Conservation (phyloP, 2,329 filamentous ascomycete genomes). For the Aschersonia sp. region DNA sequence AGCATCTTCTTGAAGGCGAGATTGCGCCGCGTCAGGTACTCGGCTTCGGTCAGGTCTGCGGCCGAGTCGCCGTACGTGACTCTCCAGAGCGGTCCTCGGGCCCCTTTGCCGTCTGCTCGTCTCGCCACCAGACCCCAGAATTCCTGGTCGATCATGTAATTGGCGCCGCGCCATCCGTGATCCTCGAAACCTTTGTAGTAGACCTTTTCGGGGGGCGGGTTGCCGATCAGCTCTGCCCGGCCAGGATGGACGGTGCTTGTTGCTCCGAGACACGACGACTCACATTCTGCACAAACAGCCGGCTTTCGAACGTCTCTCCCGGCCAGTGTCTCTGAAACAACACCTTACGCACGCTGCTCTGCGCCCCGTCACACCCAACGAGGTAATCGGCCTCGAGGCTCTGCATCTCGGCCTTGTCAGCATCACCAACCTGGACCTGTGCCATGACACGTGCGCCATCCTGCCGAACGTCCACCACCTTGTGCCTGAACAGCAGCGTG, state of each 20-base stretch:
- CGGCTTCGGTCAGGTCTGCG: conserved; percentile 24
- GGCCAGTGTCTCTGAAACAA: conserved; percentile 24
- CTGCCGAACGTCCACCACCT: conserved; percentile 21
- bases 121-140: conserved; percentile 38
- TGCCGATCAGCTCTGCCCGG: not conserved
- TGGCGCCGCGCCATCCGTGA: conserved; percentile 26
- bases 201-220: conserved; percentile 2
- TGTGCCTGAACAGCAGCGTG: conserved; percentile 22
- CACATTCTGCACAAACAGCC: conserved; percentile 37
- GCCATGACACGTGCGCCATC: conserved; percentile 15
- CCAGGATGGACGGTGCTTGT: not conserved
- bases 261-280: conserved; percentile 2
- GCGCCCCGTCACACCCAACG: conserved; percentile 29
- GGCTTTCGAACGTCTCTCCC: conserved; percentile 32
- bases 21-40: conserved; percentile 4
- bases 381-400: conserved; percentile 24
- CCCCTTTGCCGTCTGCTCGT: conserved; percentile 23
- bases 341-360: conserved; percentile 25
- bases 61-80: conserved; percentile 37
- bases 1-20: conserved; percentile 27
- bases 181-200: conserved; percentile 32
- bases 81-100: conserved; percentile 28
- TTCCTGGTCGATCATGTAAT: conserved; percentile 36
- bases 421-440: conserved; percentile 9
- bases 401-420: conserved; percentile 4